Percentiles rank a stretch among this genome's conserved stretches.
phyloP scores from a whole-genome alignment of 106 monocot genomes.

The Chionographis japonica region DNA sequence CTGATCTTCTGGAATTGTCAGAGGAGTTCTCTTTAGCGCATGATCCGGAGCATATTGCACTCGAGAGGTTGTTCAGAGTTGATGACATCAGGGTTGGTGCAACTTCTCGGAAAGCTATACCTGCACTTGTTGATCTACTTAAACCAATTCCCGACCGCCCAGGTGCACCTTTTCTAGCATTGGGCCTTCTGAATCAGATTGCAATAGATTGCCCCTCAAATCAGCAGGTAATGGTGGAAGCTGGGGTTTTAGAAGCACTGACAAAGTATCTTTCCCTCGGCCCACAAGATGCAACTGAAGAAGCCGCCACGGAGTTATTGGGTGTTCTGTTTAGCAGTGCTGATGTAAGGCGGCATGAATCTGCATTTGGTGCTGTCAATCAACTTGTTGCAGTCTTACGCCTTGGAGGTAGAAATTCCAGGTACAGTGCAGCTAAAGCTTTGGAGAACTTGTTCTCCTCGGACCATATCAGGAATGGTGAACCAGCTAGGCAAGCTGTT shows the following conservation, averaged over 20 bases:
- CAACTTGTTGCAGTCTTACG: constrained; percentile 93
- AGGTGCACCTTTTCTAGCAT: constrained; percentile 88
- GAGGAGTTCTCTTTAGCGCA: constrained; percentile 68
- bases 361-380: constrained; percentile 71
- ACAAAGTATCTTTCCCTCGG: constrained; percentile 93
- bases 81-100: constrained; percentile 86
- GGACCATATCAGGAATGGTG: constrained; percentile 81
- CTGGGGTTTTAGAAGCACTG: constrained; percentile 80
- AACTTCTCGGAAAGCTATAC: constrained; percentile 82
- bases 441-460: constrained; percentile 90
- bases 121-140: constrained; percentile 89
- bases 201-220: constrained; percentile 76
- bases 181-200: constrained; percentile 75
- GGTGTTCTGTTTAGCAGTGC: constrained; percentile 81
- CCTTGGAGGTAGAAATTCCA: constrained; percentile 89
- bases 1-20: constrained; percentile 69
- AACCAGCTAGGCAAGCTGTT: constrained; percentile 75
- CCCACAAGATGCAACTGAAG: constrained; percentile 92
- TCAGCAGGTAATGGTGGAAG: constrained; percentile 85
- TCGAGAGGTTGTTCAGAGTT: constrained; percentile 83
- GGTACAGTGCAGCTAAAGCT: constrained; percentile 95
- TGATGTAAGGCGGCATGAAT: constrained; percentile 84
- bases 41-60: constrained; percentile 73
- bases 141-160: constrained; percentile 97
- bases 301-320: constrained; percentile 76